Conservation (phyloP, 1,284 basidiomycete species). For the Inonotus obliquus region DNA sequence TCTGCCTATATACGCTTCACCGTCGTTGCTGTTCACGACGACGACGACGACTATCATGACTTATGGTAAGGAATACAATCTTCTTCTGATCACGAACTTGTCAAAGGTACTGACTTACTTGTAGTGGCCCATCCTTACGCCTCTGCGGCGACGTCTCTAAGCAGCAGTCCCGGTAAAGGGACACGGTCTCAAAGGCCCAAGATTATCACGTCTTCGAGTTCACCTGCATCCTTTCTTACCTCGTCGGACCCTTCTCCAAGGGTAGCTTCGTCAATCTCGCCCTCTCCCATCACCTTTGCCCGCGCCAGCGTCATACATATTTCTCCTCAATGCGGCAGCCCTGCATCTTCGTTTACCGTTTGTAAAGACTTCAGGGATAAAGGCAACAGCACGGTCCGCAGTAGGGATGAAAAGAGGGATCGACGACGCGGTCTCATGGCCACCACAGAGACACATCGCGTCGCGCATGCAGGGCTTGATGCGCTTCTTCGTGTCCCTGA, state of each 20-base stretch:
- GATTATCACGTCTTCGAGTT: background rate
- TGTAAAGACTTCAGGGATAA: background rate
- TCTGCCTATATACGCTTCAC: background rate
- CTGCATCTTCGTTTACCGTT: background rate
- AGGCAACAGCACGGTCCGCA: background rate
- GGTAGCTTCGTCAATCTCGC: background rate
- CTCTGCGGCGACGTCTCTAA: background rate
- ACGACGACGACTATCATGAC: background rate
- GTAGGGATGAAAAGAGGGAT: slow-evolving; percentile 4
- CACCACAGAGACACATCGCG: background rate
- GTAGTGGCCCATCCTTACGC: slow-evolving; percentile 12
- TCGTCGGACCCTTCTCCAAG: background rate
- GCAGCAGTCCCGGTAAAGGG: background rate
- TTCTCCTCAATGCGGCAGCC: background rate
- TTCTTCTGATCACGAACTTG: background rate
- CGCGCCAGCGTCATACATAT: slow-evolving; percentile 3
- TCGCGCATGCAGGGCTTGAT: slow-evolving; percentile 6
- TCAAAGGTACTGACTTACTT: background rate
- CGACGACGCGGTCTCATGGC: slow-evolving; percentile 3
- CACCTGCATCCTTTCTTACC: slow-evolving; percentile 3
- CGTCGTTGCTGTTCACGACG: background rate
- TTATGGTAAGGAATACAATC: background rate
- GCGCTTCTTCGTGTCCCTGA: slow-evolving; percentile 13
- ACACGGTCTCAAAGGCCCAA: background rate
- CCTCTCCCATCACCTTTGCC: slow-evolving; percentile 3